Evolutionary conservation across 1,139 yeast species (phyloP).

Genomic region (Sugiyamaella xylanicola): DNA sequence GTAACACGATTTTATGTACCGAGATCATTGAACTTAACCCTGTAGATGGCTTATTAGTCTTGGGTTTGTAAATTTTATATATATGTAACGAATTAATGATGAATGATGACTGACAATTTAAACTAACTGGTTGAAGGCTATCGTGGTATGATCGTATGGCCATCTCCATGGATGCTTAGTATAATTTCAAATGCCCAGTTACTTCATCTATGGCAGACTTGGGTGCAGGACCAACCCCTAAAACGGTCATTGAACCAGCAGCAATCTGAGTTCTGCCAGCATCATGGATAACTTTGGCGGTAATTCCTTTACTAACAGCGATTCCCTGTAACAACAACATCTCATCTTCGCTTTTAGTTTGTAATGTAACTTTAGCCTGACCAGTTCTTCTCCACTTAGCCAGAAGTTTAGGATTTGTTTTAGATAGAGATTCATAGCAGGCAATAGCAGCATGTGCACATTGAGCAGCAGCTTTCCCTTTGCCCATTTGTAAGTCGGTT

Average conservation of each 20-base stretch:
- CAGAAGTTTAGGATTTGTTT: slow-evolving; percentile 45
- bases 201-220: slow-evolving; percentile 74
- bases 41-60: slow-evolving; percentile 37
- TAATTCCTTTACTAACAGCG: slow-evolving; percentile 78
- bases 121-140: no score
- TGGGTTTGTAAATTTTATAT: slow-evolving; percentile 25
- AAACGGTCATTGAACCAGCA: slow-evolving; percentile 91
- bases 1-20: slow-evolving; percentile 42
- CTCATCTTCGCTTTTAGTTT: slow-evolving; percentile 69
- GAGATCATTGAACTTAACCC: slow-evolving; percentile 40
- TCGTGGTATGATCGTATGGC: no score
- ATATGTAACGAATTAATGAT: not conserved
- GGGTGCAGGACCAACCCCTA: slow-evolving; percentile 98
- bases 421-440: slow-evolving; percentile 70
- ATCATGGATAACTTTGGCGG: slow-evolving; percentile 81
- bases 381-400: slow-evolving; percentile 83
- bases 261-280: slow-evolving; percentile 97
- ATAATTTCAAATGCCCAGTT: slow-evolving; percentile 76
- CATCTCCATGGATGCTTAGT: slow-evolving; percentile 50
- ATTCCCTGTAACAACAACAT: slow-evolving; percentile 77
- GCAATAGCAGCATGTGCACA: slow-evolving; percentile 98
- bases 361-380: slow-evolving; percentile 93
- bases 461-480: slow-evolving; percentile 97
- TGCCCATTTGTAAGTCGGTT: slow-evolving; percentile 87
- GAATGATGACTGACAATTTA: not conserved